Evolutionary conservation across 768 basidiomycete genomes (phyloP).

Genomic region (Mycena kentingensis): DNA sequence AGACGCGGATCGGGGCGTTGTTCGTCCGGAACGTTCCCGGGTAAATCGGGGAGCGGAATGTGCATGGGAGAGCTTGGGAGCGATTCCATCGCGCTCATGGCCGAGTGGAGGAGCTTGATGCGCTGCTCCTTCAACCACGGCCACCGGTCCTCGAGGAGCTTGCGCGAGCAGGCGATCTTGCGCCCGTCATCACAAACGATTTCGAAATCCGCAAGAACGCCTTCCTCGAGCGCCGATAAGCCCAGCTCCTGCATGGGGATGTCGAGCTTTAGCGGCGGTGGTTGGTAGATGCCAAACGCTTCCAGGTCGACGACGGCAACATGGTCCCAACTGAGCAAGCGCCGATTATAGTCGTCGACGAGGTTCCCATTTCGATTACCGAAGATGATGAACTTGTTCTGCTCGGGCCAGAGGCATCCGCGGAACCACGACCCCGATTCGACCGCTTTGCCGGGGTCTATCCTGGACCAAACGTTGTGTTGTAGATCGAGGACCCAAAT

Average conservation of each 20-base stretch:
- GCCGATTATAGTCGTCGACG: constrained; percentile 90
- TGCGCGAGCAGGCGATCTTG: constrained; percentile 78
- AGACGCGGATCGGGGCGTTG: constrained; percentile 76
- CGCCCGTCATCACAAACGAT: constrained; percentile 90
- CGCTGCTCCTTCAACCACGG: constrained; percentile 89
- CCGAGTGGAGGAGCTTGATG: constrained; percentile 56
- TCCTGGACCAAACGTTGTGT: constrained; percentile 82
- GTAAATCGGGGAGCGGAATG: constrained; percentile 62
- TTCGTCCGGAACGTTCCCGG: constrained; percentile 48
- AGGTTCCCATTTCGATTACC: constrained; percentile 87
- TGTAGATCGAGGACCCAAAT: constrained; percentile 93
- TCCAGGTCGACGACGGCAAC: constrained; percentile 89
- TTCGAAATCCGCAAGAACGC: constrained; percentile 85
- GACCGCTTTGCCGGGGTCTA: constrained; percentile 86
- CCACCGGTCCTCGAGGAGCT: constrained; percentile 89
- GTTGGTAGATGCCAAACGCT: constrained; percentile 94
- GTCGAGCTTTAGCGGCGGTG: constrained; percentile 67
- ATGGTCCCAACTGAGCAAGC: constrained; percentile 89
- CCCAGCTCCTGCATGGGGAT: constrained; percentile 83
- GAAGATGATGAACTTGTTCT: constrained; percentile 86
- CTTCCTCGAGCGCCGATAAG: constrained; percentile 80
- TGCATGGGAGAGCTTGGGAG: constrained; percentile 65
- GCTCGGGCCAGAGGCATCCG: constrained; percentile 82
- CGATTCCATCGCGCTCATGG: constrained; percentile 55
- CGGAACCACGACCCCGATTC: constrained; percentile 94